Percentiles rank a stretch among this genome's conserved stretches.
phyloP scores from a whole-genome alignment of 2,329 filamentous ascomycete genomes.

The Colletotrichum trifolii region DNA sequence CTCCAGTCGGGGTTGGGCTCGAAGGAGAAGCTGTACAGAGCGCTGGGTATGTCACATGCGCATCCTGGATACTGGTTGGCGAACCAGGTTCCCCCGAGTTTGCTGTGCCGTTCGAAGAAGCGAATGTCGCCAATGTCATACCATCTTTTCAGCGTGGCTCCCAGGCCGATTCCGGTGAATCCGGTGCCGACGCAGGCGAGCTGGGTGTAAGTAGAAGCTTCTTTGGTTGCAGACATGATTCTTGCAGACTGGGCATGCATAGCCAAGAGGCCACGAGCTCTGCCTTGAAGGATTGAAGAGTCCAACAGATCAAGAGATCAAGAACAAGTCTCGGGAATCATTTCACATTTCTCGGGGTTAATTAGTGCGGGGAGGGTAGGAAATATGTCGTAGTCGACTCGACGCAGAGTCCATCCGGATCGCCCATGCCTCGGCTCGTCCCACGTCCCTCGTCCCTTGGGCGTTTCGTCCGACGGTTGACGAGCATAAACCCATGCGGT shows the following conservation, averaged over 20 bases:
- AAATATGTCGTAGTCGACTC: constrained; percentile 30
- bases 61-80: constrained; percentile 68
- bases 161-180: constrained; percentile 71
- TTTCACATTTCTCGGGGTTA: background rate
- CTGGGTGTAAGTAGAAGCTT: constrained; percentile 45
- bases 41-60: constrained; percentile 68
- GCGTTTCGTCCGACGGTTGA: background rate
- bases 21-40: constrained; percentile 72
- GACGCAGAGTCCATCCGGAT: background rate
- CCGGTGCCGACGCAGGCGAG: constrained; percentile 67
- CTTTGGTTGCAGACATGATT: constrained; percentile 4
- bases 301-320: constrained; percentile 1
- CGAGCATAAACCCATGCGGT: no score
- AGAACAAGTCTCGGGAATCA: background rate
- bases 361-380: constrained; percentile 5
- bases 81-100: constrained; percentile 73
- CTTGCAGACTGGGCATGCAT: background rate
- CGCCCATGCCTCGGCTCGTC: constrained; percentile 15
- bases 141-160: constrained; percentile 66
- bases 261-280: background rate
- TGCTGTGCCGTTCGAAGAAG: constrained; percentile 68
- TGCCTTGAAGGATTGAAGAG: no score
- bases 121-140: constrained; percentile 68
- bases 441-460: background rate
- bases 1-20: constrained; percentile 70